Percentiles rank a stretch among this genome's conserved stretches.
phyloP scores from a whole-genome alignment of 164 flowering plant species.

The Stephania japonica region DNA sequence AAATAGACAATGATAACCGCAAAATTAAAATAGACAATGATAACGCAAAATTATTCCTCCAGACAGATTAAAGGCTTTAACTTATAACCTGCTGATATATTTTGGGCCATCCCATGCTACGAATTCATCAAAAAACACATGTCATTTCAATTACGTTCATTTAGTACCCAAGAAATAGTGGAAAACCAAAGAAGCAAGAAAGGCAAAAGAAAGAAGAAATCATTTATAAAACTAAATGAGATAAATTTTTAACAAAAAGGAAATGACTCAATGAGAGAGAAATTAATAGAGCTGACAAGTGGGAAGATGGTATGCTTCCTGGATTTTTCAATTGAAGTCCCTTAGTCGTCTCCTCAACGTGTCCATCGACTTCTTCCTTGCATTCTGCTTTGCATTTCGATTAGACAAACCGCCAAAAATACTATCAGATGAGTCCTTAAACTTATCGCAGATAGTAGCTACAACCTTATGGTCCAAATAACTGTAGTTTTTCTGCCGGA shows the following conservation, averaged over 20 bases:
- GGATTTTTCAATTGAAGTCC: conserved; percentile 61
- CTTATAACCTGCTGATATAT: not conserved
- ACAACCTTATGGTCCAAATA: conserved; percentile 78
- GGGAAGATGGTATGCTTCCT: not conserved
- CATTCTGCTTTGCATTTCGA: conserved; percentile 65
- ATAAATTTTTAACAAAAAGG: too few species aligned
- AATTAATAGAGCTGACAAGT: not conserved
- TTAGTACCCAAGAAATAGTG: not conserved
- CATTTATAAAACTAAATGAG: not conserved
- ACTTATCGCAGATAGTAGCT: conserved; percentile 69
- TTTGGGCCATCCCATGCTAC: not conserved
- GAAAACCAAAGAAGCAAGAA: not conserved
- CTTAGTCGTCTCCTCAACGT: conserved; percentile 62
- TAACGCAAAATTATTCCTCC: not conserved
- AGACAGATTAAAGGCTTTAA: not conserved
- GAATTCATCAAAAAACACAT: not conserved
- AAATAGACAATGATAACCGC: not conserved
- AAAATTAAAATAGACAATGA: too few species aligned
- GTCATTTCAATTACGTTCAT: not conserved
- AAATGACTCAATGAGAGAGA: not conserved
- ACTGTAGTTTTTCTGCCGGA: conserved; percentile 64
- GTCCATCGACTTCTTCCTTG: conserved; percentile 87
- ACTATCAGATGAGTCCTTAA: conserved; percentile 75
- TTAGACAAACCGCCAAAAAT: conserved; percentile 76
- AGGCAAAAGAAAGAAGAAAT: not conserved